Evolutionary conservation across 768 basidiomycete genomes (phyloP), one percentile per base, ranked within the genome.

Genomic region (Podaxis mareebaensis): DNA sequence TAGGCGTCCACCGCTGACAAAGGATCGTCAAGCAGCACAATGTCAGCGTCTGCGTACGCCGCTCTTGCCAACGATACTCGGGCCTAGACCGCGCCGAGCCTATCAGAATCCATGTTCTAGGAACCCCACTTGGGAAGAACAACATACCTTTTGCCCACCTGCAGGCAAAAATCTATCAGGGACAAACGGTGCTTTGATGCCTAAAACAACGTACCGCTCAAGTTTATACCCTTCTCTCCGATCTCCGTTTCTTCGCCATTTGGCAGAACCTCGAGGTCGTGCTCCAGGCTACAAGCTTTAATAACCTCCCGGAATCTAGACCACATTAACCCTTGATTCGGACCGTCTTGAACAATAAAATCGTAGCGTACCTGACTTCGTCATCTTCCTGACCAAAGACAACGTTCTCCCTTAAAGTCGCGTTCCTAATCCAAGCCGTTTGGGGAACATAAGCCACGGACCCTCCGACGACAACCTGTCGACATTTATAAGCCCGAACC

Each of bases 1-100:
- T 90, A 86, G 0, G 90, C 85, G 66, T 93, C 92, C 7, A 93
- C 87, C 0, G 92, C 91, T 39, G 87, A 86, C 38, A 94, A 81
- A 15, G 92, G 89, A 70, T 95, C 93, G 69, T 95, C 92, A 30
- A 94, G 80, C 13, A 94, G 81, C 46, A 92, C 85, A 58, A 94
- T 81, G 62, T 92, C 89, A 1, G 89, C 81, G 0, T 81, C 75
- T 3, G 90, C 87, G 69, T 93, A 95, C 1, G 88, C 88, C 0
- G 91, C 91, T 28, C 93, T 78, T 0, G 92, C 93, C 24, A 93
- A 76, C 1, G 87, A 88, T 3, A 92, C 82, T n/a, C 90, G 86
- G 42, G 89, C 88, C 83, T 89, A 68, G n/a, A 65, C 24, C 46
- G 13, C 13, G 15, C 49, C 49, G 5, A 24, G 13, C 12, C 10